phyloP scores from a whole-genome alignment of 192 early-diverging fungal species.

The Umbelopsis sp. region DNA sequence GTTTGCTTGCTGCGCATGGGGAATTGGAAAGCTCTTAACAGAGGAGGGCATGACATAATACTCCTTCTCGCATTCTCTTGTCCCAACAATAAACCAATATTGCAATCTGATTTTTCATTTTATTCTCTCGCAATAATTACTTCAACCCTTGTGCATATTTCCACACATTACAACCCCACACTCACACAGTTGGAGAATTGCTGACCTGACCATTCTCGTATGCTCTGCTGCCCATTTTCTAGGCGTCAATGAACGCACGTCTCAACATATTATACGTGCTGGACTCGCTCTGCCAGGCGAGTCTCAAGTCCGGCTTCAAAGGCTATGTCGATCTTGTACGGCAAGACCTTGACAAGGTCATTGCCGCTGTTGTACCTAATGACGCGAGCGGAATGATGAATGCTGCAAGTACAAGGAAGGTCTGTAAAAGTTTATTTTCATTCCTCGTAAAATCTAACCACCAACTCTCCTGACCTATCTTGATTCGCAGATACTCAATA shows the following conservation, averaged over 20 bases:
- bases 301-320: slow-evolving; percentile 44
- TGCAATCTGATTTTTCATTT: not conserved
- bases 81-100: slow-evolving; percentile 5
- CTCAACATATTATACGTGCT: slow-evolving; percentile 62
- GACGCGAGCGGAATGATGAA: slow-evolving; percentile 56
- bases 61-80: not conserved
- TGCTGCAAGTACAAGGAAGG: slow-evolving; percentile 52
- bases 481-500: slow-evolving; percentile 20
- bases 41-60: not conserved
- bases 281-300: slow-evolving; percentile 52
- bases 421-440: slow-evolving; percentile 12
- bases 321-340: slow-evolving; percentile 53
- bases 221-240: slow-evolving; percentile 15
- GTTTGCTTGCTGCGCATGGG: not conserved
- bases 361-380: slow-evolving; percentile 44
- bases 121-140: not conserved
- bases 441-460: no score
- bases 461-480: no score
- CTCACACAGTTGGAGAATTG: not conserved
- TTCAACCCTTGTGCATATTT: not conserved
- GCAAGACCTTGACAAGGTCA: slow-evolving; percentile 43
- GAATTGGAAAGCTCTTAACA: not conserved
- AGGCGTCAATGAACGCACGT: slow-evolving; percentile 49
- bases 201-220: not conserved
- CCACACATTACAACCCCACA: not conserved